phyloP scores from a whole-genome alignment of 306 rosid species.

The Trifolium pratense region DNA sequence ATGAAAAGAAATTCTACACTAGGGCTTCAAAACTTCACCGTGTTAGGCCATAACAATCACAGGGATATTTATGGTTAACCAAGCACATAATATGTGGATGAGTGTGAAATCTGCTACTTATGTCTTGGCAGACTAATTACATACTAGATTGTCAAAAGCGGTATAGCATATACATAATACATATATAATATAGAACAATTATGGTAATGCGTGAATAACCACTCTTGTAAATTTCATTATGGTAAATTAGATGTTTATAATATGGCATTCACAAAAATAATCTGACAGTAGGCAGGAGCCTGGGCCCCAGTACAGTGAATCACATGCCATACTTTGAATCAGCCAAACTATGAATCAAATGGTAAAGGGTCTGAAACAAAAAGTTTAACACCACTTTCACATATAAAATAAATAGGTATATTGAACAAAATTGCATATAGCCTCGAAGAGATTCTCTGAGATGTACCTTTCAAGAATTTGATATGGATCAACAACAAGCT shows the following conservation, averaged over 20 bases:
- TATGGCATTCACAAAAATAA: neutral
- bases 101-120: neutral
- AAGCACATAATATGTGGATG: neutral
- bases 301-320: neutral
- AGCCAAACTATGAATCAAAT: constrained; percentile 5
- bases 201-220: no score
- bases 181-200: no score
- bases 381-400: constrained; percentile 12
- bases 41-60: neutral
- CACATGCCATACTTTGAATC: neutral
- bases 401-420: constrained; percentile 32
- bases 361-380: constrained; percentile 3
- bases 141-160: neutral
- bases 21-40: neutral
- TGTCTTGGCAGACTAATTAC: neutral
- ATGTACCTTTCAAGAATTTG: constrained; percentile 86
- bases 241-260: no score
- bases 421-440: neutral
- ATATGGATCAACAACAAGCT: constrained; percentile 91
- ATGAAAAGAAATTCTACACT: neutral
- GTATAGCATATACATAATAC: neutral
- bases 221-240: no score
- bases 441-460: constrained; percentile 20
- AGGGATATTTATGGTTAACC: neutral
- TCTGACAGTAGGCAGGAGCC: neutral